A percentile compares a stretch with the other conserved stretches of the same genome.
phyloP scores from a whole-genome alignment of 2,329 filamentous ascomycete species.

The Akanthomyces uredinophilus region DNA sequence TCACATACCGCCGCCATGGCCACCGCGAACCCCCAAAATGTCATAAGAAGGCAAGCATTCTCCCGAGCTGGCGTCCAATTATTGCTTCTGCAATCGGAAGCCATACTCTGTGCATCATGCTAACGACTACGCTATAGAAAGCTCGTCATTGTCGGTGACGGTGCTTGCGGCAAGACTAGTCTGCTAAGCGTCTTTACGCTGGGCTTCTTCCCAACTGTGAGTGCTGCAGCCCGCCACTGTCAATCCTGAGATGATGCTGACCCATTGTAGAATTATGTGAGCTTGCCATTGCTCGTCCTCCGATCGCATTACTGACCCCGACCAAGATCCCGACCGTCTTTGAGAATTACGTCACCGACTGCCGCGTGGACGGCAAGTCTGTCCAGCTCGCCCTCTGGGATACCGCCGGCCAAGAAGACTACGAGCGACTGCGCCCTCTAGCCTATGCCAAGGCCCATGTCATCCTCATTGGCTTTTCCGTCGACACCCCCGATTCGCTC shows the following conservation, averaged over 20 bases:
- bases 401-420: constrained; percentile 99
- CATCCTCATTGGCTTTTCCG: constrained; percentile 89
- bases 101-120: neutral
- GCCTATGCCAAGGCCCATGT: constrained; percentile 98
- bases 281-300: constrained; percentile 18
- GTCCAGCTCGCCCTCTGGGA: constrained; percentile 98
- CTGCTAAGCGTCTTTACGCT: constrained; percentile 95
- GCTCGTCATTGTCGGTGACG: constrained; percentile 93
- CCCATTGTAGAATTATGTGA: constrained; percentile 52
- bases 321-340: constrained; percentile 89
- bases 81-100: neutral
- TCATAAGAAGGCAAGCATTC: constrained; percentile 14
- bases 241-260: constrained; percentile 22
- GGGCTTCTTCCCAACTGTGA: constrained; percentile 94
- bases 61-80: neutral
- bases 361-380: constrained; percentile 96
- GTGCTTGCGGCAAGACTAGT: constrained; percentile 97
- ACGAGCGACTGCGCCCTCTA: constrained; percentile 87
- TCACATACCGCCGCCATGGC: constrained; percentile 12
- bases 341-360: constrained; percentile 99
- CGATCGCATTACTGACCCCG: constrained; percentile 12
- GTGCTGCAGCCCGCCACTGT: constrained; percentile 32
- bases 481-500: constrained; percentile 91
- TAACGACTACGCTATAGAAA: constrained; percentile 55
- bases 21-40: constrained; percentile 12